Base-by-base conservation (phyloP, 805 yeast genomes). In the Wickerhamiella cacticola region DNA sequence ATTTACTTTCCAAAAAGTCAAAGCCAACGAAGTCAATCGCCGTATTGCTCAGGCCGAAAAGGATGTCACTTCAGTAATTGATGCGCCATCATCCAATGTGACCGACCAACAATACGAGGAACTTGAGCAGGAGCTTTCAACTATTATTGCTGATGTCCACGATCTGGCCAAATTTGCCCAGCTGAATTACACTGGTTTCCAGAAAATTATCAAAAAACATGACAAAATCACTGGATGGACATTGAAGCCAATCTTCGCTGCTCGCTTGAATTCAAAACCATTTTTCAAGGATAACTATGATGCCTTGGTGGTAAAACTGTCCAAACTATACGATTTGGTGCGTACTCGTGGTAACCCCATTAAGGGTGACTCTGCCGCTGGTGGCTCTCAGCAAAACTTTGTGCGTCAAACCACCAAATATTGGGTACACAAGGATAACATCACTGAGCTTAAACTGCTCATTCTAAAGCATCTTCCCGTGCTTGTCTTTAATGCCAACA, bases 351-450 rank as follows among this genome's bases (percentile, higher is more conserved):
- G 98, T 57, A 83, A 86, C 61, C 97, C 98, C 12, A 84, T 86
- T 34, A 75, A 78, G 59, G 97, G 97, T 54, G 98, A 92, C 67
- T 79, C 95, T 3, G 64, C 96, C 4, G 96, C 98, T n/a, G 98
- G 98, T 60, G 98, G 98, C 39, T 74, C 82, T 38, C 96, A 88
- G 72, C 98, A 92, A 66, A 92, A 92, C 69, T 92, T 92, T 60
- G 97, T 92, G 41, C 82, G 98, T 67, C 98, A 92, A 68, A 92
- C 98, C 18, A 92, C 98, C 6, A 92, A 92, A 63, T 92, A 92
- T 68, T 92, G 99, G 99, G 97, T 92, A 26, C 98, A 92, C 61
- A 96, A 96, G 2, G 97, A 92, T 66, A 89, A 92, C 64, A 87
- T 92, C 63, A 92, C 97, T 13, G 97, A 92, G 69, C 75, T 92